These are phyloP conservation scores for Leccinellum rugosiceps DNA, from an alignment of 768 basidiomycete species.

Conservation along the genomic window DNA sequence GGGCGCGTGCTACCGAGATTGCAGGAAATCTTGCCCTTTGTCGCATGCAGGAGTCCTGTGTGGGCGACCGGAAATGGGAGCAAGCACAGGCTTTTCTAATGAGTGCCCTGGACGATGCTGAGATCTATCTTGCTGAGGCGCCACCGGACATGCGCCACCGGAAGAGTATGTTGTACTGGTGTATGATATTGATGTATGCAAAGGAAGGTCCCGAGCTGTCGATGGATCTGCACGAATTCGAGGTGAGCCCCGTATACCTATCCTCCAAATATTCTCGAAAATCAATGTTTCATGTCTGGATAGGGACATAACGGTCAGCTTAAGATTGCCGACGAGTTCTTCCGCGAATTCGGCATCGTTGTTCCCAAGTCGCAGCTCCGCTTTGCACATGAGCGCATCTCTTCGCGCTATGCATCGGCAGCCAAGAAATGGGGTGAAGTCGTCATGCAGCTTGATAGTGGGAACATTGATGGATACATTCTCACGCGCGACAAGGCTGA, in stretches of 20 bases:
- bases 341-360: constrained; percentile 39
- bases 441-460: constrained; percentile 35
- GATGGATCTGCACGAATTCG: constrained; percentile 45
- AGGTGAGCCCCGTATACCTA: constrained; percentile 32
- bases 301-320: constrained; percentile 39
- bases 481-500: constrained; percentile 41
- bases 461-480: constrained; percentile 20
- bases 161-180: constrained; percentile 57
- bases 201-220: constrained; percentile 49
- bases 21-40: constrained; percentile 52
- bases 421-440: constrained; percentile 45
- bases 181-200: constrained; percentile 49
- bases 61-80: constrained; percentile 44
- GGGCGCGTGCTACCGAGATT: constrained; percentile 58
- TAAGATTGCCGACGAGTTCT: constrained; percentile 50
- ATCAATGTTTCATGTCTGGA: constrained; percentile 4
- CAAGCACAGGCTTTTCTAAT: constrained; percentile 59
- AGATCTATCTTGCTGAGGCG: constrained; percentile 48
- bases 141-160: constrained; percentile 61
- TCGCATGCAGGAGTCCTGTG: constrained; percentile 40
- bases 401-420: constrained; percentile 42
- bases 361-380: constrained; percentile 51
- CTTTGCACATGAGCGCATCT: constrained; percentile 47
- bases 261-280: neutral
- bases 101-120: constrained; percentile 59